Evolutionary conservation across 371 early-diverging fungal genomes (phyloP), one percentile per base, ranked within the genome.

Genomic region (Actinomortierella ambigua): DNA sequence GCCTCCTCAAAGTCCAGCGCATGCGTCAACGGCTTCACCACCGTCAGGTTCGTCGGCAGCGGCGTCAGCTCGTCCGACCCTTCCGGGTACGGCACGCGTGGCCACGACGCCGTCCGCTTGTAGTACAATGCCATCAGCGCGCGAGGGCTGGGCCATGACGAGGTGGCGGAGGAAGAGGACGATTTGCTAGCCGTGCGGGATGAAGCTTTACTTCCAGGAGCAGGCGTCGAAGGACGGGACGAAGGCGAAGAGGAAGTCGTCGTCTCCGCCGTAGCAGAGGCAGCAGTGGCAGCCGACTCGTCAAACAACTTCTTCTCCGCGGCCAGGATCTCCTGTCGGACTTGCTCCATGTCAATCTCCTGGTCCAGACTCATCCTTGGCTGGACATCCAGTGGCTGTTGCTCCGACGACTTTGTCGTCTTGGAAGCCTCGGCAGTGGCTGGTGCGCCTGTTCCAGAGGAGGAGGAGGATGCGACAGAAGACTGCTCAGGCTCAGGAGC

Each of bases 1-100:
- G 84, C 78, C 15, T 66, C 68, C 50, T 82, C 81, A 55, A 85
- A 84, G 61, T 83, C 81, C 4, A 88, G 20, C 1, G 80, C 61
- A 9, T 71, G 73, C 28, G 61, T 59, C 68, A 57, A 79, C 69
- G 42, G 83, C 77, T 58, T 81, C 78, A 68, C 75, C 65, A 59
- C 82, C 65, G 53, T 77, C 43, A 83, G 28, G 55, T 84, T 83
- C 3, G 57, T 63, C 3, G 86, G 86, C 57, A 85, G 48, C 0
- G 73, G 62, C 59, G 53, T 59, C 60, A 71, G 57, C 13, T 47
- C 52, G 43, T 59, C 64, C 3, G 57, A 57, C 24, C 68, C 60
- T 29, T 59, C 63, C 7, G 71, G 63, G 47, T 77, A 59, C 22
- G 73, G 75, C 5, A 69, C 69, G 17, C 63, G 71, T 11, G 67